phyloP scores from a whole-genome alignment of 2,329 filamentous ascomycete genomes.

The Torrubiella hemipterigena region DNA sequence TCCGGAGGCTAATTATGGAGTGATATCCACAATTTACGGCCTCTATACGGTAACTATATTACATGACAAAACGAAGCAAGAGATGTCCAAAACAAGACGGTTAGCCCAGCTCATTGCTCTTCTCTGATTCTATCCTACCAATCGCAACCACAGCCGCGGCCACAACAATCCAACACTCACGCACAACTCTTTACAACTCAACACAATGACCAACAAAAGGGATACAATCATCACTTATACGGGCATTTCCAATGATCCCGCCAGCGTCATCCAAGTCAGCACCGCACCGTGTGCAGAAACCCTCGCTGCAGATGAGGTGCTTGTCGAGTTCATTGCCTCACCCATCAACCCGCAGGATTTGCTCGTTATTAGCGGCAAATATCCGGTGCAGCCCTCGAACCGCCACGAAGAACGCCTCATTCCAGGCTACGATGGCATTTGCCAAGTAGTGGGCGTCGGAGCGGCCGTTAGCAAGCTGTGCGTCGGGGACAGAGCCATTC shows the following conservation, averaged over 20 bases:
- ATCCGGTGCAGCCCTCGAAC: constrained; percentile 11
- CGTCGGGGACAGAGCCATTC: constrained; percentile 8
- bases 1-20: too few species aligned
- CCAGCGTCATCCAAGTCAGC: constrained; percentile 1
- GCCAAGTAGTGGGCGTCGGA: constrained; percentile 4
- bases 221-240: background rate
- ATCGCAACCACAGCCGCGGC: background rate
- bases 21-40: too few species aligned
- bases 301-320: constrained; percentile 3
- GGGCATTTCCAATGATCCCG: background rate
- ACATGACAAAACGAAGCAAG: background rate
- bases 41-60: background rate
- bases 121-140: background rate
- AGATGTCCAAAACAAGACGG: background rate
- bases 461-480: constrained; percentile 2
- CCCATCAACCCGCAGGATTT: constrained; percentile 14
- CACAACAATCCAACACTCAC: too few species aligned
- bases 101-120: too few species aligned
- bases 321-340: constrained; percentile 10
- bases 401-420: constrained; percentile 6
- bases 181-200: background rate
- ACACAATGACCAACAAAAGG: background rate
- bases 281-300: background rate
- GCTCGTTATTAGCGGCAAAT: constrained; percentile 10
- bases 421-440: constrained; percentile 12